Evolutionary conservation across 148 eudicot species (phyloP).

Genomic region (Vaccinium corymbosum): DNA sequence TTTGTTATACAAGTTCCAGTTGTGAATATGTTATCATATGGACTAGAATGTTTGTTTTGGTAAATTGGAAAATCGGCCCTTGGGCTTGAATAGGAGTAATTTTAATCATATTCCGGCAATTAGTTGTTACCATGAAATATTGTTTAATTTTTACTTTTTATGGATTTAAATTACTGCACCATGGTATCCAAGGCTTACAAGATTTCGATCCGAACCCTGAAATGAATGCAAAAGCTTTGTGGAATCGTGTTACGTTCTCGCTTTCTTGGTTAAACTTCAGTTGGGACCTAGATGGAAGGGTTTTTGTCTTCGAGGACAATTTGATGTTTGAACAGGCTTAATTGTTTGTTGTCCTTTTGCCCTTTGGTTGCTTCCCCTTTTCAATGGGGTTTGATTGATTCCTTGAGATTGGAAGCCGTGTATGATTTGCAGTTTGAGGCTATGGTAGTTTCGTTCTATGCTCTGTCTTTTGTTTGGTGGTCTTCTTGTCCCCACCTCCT

Average conservation of each 20-base stretch:
- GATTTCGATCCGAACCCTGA: neutral
- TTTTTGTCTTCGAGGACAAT: neutral
- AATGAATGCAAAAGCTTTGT: neutral
- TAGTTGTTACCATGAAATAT: neutral
- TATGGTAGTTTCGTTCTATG: neutral
- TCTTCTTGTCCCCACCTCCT: neutral
- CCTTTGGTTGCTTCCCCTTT: neutral
- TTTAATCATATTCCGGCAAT: neutral
- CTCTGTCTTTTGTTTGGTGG: neutral
- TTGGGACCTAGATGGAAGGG: neutral
- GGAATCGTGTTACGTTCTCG: neutral
- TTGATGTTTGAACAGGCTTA: neutral
- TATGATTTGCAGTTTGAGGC: neutral
- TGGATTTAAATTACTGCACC: neutral
- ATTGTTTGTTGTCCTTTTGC: neutral
- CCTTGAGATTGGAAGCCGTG: neutral
- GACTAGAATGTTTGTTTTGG: neutral
- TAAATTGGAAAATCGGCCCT: neutral
- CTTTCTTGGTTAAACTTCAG: neutral
- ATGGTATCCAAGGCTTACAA: neutral
- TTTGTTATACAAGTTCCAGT: neutral
- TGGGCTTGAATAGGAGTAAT: neutral
- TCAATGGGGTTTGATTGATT: neutral
- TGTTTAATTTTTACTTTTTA: no score
- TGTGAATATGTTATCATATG: neutral